A percentile compares a stretch with the other conserved stretches of the same genome.
Evolutionary conservation across 768 basidiomycete genomes (phyloP).

Genomic region (Pleurotus pulmonarius): DNA sequence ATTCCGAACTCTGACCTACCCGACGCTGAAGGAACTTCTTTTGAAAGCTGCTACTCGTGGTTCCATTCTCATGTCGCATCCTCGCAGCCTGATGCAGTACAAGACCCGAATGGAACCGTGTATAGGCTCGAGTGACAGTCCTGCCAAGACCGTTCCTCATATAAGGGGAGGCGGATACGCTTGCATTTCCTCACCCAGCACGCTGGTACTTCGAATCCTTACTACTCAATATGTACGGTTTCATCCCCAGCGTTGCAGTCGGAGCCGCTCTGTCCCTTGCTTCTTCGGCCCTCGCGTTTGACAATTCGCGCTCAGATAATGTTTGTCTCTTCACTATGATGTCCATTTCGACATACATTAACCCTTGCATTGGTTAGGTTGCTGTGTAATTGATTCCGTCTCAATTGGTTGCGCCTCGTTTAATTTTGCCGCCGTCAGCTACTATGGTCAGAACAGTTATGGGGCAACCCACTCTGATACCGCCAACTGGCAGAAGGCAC

Average conservation of each 20-base stretch:
- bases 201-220: neutral
- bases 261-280: conserved; percentile 1
- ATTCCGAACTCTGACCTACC: neutral
- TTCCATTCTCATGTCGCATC: neutral
- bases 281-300: neutral
- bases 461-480: conserved; percentile 43
- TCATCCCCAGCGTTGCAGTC: neutral
- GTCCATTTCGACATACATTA: neutral
- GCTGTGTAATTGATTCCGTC: neutral
- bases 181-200: neutral
- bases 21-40: neutral
- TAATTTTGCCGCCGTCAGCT: conserved; percentile 20
- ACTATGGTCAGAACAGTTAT: conserved; percentile 60
- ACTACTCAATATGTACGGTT: neutral
- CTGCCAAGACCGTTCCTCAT: neutral
- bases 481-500: conserved; percentile 46
- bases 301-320: conserved; percentile 7
- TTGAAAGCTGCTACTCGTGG: neutral
- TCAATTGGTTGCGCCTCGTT: neutral
- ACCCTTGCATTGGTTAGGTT: neutral
- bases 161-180: neutral
- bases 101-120: neutral
- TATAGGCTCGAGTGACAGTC: neutral
- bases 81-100: neutral
- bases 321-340: conserved; percentile 9